Evolutionary conservation across 2,329 filamentous ascomycete genomes (phyloP), one percentile per base, ranked within the genome.

Genomic region (Ascochyta viciae-villosae): DNA sequence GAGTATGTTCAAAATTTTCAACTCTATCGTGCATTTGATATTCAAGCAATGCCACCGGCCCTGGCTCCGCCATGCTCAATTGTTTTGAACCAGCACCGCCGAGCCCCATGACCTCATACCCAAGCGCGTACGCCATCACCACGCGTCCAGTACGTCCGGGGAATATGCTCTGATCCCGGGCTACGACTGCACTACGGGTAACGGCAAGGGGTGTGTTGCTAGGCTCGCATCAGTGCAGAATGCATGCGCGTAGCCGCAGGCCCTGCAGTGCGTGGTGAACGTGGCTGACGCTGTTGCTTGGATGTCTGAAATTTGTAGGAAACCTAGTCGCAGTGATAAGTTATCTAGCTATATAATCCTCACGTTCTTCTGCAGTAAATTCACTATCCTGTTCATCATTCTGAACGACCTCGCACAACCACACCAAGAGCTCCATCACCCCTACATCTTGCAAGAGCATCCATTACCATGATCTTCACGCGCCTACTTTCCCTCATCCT

Each of bases 401-500:
- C 37, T 10, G 15, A 40, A 31, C 34, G 8, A 34, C 22, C 23
- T 41, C 16, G 9, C 27, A 48, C 19, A 23, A 24, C 16, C 46
- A 13, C 23, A 6, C 19, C 24, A 22, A 23, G 15, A n/a, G 2
- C 40, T 35, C 35, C 22, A 37, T 10, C 19, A 16, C 24, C 3
- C 4, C 29, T 12, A 7, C 4, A 22, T 26, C 44, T 19, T 19
- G 19, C 19, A 19, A 19, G 22, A 44, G 27, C 35, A 52, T 15
- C 42, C n/a, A 34, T 22, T 58, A 70, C 39, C 0, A 73, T 73
- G 69, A 57, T 72, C 44, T 38, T 71, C 61, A 60, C 82, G 9
- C 82, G 85, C 55, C 62, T 87, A 22, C 60, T 83, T 26, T 85
- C 84, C 23, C 80, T 87, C 60, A 72, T 84, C 65, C 80, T 89